Conservation (phyloP, 192 early-diverging fungal species). For the Entrophospora sp. region DNA sequence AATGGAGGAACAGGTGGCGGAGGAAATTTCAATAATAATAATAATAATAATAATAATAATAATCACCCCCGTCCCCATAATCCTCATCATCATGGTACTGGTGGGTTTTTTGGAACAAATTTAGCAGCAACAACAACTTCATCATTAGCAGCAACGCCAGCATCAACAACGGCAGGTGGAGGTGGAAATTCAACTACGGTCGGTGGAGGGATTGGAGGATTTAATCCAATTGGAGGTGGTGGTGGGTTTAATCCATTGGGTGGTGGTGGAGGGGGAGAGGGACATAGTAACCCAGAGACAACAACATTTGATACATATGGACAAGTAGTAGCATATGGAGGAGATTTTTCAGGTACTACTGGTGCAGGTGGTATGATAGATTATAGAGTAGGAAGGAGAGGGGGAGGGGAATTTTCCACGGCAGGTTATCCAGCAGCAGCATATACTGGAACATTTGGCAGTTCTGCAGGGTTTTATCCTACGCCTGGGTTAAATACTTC, state of each 20-base stretch:
- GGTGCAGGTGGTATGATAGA: slow-evolving; percentile 24
- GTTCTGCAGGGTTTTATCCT: slow-evolving; percentile 7
- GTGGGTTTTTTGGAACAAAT: slow-evolving; percentile 14
- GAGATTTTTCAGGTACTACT: slow-evolving; percentile 15
- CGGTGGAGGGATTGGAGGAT: background rate
- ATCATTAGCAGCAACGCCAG: background rate
- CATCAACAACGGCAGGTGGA: background rate
- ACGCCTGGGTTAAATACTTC: too few relatives aligned
- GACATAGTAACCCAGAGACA: too few relatives aligned
- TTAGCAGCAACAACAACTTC: slow-evolving; percentile 8
- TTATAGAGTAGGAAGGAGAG: slow-evolving; percentile 18
- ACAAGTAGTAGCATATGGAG: too few relatives aligned
- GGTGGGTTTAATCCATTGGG: slow-evolving; percentile 14
- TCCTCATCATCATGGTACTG: background rate
- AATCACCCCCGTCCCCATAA: too few relatives aligned
- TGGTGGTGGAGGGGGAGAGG: too few relatives aligned
- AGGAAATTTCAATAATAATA: too few relatives aligned
- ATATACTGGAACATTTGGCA: slow-evolving; percentile 8
- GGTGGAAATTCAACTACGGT: slow-evolving; percentile 3
- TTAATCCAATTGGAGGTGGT: slow-evolving; percentile 1
- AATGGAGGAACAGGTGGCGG: too few relatives aligned
- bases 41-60: too few relatives aligned
- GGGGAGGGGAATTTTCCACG: slow-evolving; percentile 10
- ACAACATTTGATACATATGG: too few relatives aligned
- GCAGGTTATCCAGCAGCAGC: background rate